Evolutionary conservation across 2,329 filamentous ascomycete genomes (phyloP).

Genomic region (Ophiocordyceps robertsii): DNA sequence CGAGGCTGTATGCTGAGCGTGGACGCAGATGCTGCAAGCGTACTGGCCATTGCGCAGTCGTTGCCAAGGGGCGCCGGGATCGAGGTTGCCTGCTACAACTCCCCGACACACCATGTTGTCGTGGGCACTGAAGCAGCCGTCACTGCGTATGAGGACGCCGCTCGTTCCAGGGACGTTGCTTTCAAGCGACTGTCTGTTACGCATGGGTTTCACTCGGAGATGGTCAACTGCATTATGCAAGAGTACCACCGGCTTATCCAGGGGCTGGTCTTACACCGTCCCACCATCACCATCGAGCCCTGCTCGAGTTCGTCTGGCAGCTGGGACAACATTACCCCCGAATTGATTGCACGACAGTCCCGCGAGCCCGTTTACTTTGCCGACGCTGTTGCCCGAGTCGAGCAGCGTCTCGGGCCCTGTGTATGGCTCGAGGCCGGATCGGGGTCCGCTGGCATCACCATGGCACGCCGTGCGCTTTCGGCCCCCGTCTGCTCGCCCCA

Average conservation of each 20-base stretch:
- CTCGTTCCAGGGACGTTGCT: background rate
- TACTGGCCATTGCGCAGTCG: background rate
- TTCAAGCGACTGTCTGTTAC: constrained; percentile 1
- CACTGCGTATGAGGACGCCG: background rate
- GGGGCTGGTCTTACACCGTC: background rate
- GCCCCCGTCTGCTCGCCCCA: background rate
- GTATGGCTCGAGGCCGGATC: constrained; percentile 21
- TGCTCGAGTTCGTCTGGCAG: constrained; percentile 3
- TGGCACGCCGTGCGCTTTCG: constrained; percentile 13
- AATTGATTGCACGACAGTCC: constrained; percentile 14
- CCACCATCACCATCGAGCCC: constrained; percentile 4
- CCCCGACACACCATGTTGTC: constrained; percentile 14
- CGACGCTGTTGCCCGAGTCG: constrained; percentile 14
- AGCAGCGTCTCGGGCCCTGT: constrained; percentile 6
- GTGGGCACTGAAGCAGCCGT: constrained; percentile 14
- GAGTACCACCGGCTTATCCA: constrained; percentile 1
- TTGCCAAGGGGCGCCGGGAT: background rate
- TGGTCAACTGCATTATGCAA: constrained; percentile 3
- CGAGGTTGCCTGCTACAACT: constrained; percentile 20
- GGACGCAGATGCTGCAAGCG: background rate
- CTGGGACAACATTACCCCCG: constrained; percentile 4
- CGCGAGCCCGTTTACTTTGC: constrained; percentile 19
- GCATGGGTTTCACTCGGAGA: constrained; percentile 5
- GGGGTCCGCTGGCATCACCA: constrained; percentile 16
- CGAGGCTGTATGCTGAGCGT: constrained; percentile 18